These are phyloP conservation scores for Patellaria atrata DNA, from an alignment of 495 filamentous ascomycete species.

Conservation along the genomic window DNA sequence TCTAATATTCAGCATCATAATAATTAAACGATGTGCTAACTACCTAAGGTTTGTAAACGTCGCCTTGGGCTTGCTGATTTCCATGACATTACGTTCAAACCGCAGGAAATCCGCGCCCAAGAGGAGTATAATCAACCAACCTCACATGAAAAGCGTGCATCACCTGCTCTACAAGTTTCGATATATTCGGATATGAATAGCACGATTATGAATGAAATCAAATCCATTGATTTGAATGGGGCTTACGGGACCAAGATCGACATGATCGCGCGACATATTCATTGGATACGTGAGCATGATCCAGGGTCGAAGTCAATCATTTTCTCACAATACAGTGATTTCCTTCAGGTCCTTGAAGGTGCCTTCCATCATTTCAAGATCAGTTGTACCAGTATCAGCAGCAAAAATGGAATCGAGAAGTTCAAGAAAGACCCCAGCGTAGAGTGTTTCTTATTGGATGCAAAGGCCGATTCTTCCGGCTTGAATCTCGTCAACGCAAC, in stretches of 20 bases:
- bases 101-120: slow-evolving; percentile 51
- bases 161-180: slow-evolving; percentile 22
- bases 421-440: slow-evolving; percentile 64
- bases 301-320: slow-evolving; percentile 79
- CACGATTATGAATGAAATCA: slow-evolving; percentile 61
- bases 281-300: slow-evolving; percentile 74
- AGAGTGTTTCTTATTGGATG: slow-evolving; percentile 81
- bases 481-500: slow-evolving; percentile 85
- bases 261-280: slow-evolving; percentile 61
- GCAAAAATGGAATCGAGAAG: slow-evolving; percentile 44
- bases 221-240: slow-evolving; percentile 58
- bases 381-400: slow-evolving; percentile 50
- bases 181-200: slow-evolving; percentile 70
- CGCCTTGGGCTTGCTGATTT: slow-evolving; percentile 46
- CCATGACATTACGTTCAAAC: slow-evolving; percentile 71
- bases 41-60: slow-evolving; percentile 62
- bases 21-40: too few species aligned
- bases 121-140: slow-evolving; percentile 39
- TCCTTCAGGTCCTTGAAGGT: slow-evolving; percentile 54
- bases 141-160: slow-evolving; percentile 9
- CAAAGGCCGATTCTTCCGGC: slow-evolving; percentile 72
- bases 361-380: slow-evolving; percentile 59
- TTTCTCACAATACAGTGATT: slow-evolving; percentile 77
- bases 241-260: slow-evolving; percentile 78
- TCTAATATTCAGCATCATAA: too few species aligned